Percentiles rank a stretch among this genome's conserved stretches.
phyloP scores from a whole-genome alignment of 164 flowering plant species.

The Piper betle region DNA sequence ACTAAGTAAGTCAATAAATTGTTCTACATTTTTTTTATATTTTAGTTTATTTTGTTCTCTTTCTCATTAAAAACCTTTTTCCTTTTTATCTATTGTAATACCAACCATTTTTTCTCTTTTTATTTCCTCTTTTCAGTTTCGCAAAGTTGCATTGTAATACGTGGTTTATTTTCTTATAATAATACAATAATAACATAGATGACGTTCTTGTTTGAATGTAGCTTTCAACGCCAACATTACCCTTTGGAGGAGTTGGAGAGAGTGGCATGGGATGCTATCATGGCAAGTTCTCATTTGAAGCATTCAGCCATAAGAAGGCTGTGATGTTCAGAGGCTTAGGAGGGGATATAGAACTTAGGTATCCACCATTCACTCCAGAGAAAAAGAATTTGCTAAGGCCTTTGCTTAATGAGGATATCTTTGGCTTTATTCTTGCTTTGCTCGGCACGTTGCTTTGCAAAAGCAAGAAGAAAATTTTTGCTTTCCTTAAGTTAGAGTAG shows the following conservation, averaged over 20 bases:
- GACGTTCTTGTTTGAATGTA: conserved; percentile 6
- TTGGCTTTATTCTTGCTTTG: conserved; percentile 20
- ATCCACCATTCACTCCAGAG: conserved; percentile 74
- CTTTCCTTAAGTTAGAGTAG: no score
- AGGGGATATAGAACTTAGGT: conserved; percentile 45
- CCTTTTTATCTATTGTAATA: not conserved
- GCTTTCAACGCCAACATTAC: conserved; percentile 46
- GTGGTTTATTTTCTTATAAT: no score
- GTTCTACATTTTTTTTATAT: no score
- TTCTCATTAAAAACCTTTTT: no score
- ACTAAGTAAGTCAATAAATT: no score
- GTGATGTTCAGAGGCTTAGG: conserved; percentile 37
- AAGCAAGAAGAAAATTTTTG: no score
- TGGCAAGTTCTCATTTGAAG: conserved; percentile 81
- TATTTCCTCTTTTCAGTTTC: no score
- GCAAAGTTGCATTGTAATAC: no score
- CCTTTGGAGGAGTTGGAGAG: conserved; percentile 87
- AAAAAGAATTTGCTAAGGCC: conserved; percentile 43
- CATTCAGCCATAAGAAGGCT: conserved; percentile 83
- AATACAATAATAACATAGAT: no score
- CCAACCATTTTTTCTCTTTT: no score
- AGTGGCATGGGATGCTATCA: conserved; percentile 90
- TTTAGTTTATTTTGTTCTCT: no score
- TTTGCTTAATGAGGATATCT: conserved; percentile 16
- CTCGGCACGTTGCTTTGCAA: no score